A percentile compares a stretch with the other conserved stretches of the same genome.
These are phyloP conservation scores for Musa acuminata DNA, from an alignment of 176 grass and related monocot genomes.

Conservation along the genomic window DNA sequence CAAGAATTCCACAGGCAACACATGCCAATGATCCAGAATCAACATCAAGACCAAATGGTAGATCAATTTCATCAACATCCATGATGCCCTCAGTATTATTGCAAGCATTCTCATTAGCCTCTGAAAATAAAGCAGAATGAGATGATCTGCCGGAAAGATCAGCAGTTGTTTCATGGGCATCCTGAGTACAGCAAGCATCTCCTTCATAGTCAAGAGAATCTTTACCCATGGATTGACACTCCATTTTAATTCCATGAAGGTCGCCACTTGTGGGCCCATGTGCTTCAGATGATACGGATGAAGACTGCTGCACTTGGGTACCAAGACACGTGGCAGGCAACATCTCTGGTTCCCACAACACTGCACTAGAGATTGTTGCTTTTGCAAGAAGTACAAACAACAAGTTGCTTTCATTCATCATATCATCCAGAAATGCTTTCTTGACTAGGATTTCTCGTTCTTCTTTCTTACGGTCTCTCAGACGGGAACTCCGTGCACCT, in stretches of 20 bases:
- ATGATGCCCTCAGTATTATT: conserved; percentile 8
- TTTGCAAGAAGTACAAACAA: conserved; percentile 52
- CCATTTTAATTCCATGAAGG: conserved; percentile 17
- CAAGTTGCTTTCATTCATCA: conserved; percentile 73
- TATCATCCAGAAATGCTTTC: conserved; percentile 84
- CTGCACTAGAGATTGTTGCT: conserved; percentile 41
- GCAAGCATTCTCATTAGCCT: conserved; percentile 14
- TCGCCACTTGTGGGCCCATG: conserved; percentile 24
- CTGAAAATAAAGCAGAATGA: conserved; percentile 6
- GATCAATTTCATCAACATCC: conserved; percentile 42
- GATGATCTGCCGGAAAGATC: conserved; percentile 4
- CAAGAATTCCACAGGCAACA: conserved; percentile 98
- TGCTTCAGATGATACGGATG: conserved; percentile 24
- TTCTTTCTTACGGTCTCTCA: conserved; percentile 89
- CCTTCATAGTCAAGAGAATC: neutral
- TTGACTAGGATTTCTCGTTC: conserved; percentile 85
- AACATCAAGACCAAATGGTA: conserved; percentile 83
- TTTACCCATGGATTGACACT: neutral
- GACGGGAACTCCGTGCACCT: conserved; percentile 69
- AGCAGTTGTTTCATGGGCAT: conserved; percentile 8
- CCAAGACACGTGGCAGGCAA: conserved; percentile 38
- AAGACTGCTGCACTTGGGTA: conserved; percentile 27
- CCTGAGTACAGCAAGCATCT: conserved; percentile 7
- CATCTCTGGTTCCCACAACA: conserved; percentile 91
- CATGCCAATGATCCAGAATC: conserved; percentile 97